These are phyloP conservation scores for Colletotrichum coccodes DNA, from an alignment of 2,329 filamentous ascomycete species.

Conservation along the genomic window DNA sequence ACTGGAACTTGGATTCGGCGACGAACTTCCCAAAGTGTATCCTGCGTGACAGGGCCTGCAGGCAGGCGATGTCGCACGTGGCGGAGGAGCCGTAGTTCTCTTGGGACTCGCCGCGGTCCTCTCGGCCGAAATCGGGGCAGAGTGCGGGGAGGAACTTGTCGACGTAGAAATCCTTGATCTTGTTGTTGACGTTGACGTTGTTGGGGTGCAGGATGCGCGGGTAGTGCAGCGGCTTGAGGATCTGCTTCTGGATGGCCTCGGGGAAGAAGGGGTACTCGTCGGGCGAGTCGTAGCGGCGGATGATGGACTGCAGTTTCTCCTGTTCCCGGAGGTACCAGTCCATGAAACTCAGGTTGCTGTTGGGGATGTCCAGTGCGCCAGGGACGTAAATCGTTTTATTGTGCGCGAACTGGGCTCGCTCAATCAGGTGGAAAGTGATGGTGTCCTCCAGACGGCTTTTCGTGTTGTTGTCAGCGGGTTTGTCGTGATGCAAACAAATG, in stretches of 20 bases:
- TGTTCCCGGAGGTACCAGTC: slow-evolving; percentile 95
- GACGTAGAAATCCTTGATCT: slow-evolving; percentile 88
- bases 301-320: slow-evolving; percentile 89
- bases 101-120: slow-evolving; percentile 83
- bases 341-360: slow-evolving; percentile 80
- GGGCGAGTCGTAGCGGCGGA: slow-evolving; percentile 93
- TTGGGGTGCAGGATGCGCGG: slow-evolving; percentile 89
- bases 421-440: slow-evolving; percentile 96
- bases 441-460: slow-evolving; percentile 89
- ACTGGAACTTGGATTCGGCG: slow-evolving; percentile 92
- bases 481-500: slow-evolving; percentile 5
- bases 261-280: slow-evolving; percentile 99
- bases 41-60: slow-evolving; percentile 89
- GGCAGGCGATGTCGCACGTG: slow-evolving; percentile 87
- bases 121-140: slow-evolving; percentile 80
- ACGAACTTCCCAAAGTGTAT: slow-evolving; percentile 99
- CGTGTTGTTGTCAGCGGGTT: not conserved
- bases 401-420: slow-evolving; percentile 96
- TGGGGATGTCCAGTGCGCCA: slow-evolving; percentile 82
- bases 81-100: slow-evolving; percentile 97
- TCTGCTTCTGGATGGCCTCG: slow-evolving; percentile 78
- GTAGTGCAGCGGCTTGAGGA: slow-evolving; percentile 90
- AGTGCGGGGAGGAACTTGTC: slow-evolving; percentile 84
- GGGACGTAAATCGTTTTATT: slow-evolving; percentile 88
- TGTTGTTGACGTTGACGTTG: slow-evolving; percentile 87